Base-by-base conservation (phyloP, 225 moss, liverwort and hornwort genomes). In the Physcomitrium patens region DNA sequence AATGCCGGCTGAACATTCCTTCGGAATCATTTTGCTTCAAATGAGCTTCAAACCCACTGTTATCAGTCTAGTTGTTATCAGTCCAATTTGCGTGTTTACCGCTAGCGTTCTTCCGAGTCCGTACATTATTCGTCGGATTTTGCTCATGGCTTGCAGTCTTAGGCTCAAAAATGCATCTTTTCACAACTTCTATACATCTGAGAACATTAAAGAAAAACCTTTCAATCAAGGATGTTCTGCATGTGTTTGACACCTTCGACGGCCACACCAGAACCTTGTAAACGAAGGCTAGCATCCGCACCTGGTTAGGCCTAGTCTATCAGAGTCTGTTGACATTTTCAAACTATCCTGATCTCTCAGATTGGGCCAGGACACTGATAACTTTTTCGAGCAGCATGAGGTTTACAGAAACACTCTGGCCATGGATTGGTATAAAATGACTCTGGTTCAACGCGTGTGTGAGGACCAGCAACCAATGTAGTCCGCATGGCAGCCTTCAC, bases 351-450 rank as follows among this genome's bases (percentile, higher is more conserved):
- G 22, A 68, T 75, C 68, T 63, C 69, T 70, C 74, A 54, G 53
- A 42, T 68, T 77, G 70, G 50, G 62, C 57, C 57, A 82, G 89
- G 90, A 74, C 96, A 96, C 24, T 49, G 74, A 76, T 91, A 54
- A n/a, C 74, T 23, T 24, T 24, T 55, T 52, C 27, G 76, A 0
- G 47, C 80, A 67, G 83, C 61, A 72, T 62, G 73, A 24, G 76
- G 77, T 47, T 82, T 80, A 76, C 99, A 99, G 68, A 99, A 99
- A 63, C 99, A 99, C 73, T 99, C 99, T 2, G 95, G 89, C 93
- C 90, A 95, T 26, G 99, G 93, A 59, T 93, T 95, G 2, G 86
- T 86, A 63, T 81, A 95, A 76, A 99, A 99, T 0, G 99, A 92
- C 67, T 99, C 91, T 2, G 82, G 60, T 53, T 83, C 62, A 63